Conservation (phyloP, 495 filamentous ascomycete genomes). For the Lepraria neglecta region DNA sequence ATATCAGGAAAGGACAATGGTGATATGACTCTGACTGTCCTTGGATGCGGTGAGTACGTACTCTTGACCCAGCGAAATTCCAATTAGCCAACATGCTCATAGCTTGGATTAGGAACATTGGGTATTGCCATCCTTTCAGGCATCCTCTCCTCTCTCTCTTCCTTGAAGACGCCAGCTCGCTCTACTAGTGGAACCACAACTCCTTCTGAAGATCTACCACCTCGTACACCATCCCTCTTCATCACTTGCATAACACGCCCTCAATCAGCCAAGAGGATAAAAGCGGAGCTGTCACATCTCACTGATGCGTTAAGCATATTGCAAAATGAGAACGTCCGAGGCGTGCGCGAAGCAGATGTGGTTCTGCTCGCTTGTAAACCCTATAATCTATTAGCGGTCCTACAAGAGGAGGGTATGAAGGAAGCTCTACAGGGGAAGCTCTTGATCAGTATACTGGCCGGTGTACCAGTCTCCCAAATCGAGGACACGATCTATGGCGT, state of each 20-base stretch:
- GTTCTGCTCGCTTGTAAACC: slow-evolving; percentile 75
- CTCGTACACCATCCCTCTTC: slow-evolving; percentile 61
- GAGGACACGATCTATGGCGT: slow-evolving; percentile 49
- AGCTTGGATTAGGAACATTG: slow-evolving; percentile 55
- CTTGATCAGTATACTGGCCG: slow-evolving; percentile 77
- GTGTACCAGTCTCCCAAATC: slow-evolving; percentile 63
- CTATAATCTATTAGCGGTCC: slow-evolving; percentile 58
- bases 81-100: neutral
- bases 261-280: slow-evolving; percentile 57
- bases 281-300: slow-evolving; percentile 43
- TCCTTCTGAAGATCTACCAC: slow-evolving; percentile 40
- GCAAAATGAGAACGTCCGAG: slow-evolving; percentile 53
- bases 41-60: slow-evolving; percentile 60
- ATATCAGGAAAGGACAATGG: slow-evolving; percentile 9
- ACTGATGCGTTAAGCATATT: slow-evolving; percentile 33
- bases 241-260: slow-evolving; percentile 66
- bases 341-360: slow-evolving; percentile 53
- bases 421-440: slow-evolving; percentile 71
- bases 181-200: slow-evolving; percentile 45
- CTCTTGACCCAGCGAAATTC: slow-evolving; percentile 8
- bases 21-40: slow-evolving; percentile 59
- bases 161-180: slow-evolving; percentile 32
- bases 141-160: slow-evolving; percentile 59
- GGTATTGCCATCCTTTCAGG: slow-evolving; percentile 79
- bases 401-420: slow-evolving; percentile 57